Conservation (phyloP, 345 rosid genomes). For the Linum trigynum region DNA sequence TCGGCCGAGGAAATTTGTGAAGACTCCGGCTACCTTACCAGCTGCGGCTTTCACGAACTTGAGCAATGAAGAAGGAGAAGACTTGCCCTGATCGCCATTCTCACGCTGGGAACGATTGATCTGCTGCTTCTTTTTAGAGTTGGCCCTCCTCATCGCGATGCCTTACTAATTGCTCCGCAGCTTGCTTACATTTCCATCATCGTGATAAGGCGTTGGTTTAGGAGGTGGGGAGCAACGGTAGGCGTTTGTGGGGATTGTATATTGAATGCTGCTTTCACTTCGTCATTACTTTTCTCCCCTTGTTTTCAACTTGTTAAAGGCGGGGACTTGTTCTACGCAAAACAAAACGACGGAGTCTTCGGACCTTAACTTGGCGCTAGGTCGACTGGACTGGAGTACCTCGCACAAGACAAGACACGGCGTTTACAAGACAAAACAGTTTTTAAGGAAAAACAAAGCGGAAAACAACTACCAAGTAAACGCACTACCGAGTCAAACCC, state of each 20-base stretch:
- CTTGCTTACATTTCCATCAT: not conserved
- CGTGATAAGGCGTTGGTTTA: not conserved
- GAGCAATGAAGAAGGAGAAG: constrained; percentile 4
- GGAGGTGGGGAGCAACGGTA: not conserved
- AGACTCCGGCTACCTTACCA: constrained; percentile 36
- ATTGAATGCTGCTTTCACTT: not conserved
- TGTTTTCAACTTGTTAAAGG: not conserved
- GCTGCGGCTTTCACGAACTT: constrained; percentile 32
- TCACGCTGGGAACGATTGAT: not conserved
- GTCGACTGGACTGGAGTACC: too few species aligned
- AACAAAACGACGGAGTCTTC: too few species aligned
- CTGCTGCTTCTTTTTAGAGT: not conserved
- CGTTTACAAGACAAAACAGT: too few species aligned
- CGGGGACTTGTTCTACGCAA: too few species aligned
- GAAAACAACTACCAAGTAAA: not conserved
- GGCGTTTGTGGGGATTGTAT: not conserved
- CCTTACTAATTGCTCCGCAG: not conserved
- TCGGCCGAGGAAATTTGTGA: constrained; percentile 26
- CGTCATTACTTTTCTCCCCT: not conserved
- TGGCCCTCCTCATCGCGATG: not conserved
- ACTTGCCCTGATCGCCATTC: not conserved
- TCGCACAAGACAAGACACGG: too few species aligned
- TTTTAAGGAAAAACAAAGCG: too few species aligned
- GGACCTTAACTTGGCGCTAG: too few species aligned
- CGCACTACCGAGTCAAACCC: not conserved